Evolutionary conservation across 2,329 filamentous ascomycete species (phyloP), one percentile per base, ranked within the genome.

Genomic region (Microsporum ferrugineum): DNA sequence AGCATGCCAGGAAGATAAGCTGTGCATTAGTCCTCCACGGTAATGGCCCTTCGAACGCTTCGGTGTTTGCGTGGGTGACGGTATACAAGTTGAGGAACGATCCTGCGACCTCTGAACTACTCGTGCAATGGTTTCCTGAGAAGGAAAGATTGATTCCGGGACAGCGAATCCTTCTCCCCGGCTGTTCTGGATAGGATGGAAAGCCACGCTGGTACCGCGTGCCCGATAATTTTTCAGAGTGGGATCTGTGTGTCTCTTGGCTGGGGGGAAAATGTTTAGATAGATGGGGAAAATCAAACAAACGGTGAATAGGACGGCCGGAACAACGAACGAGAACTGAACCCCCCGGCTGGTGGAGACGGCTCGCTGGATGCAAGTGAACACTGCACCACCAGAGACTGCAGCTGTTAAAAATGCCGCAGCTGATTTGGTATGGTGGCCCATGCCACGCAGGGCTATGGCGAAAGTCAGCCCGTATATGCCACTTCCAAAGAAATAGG

Each of bases 401-500:
- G 80, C 79, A 7, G 79, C 76, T 0, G 82, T 81, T 51, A 86
- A 70, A 2, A 82, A 65, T 0, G 79, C 77, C 5, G 79, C 76
- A 5, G 79, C 83, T 36, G 80, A 76, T 66, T 84, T 85, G 14
- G 82, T 85, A 66, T 83, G 78, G 12, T 71, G 74, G 4, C 82
- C 83, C 65, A 83, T 76, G 6, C 83, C 83, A 27, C 83, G 81
- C 7, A 86, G 74, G 2, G 76, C 74, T 63, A 83, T 80, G 10
- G 80, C 81, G 65, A 81, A 86, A 60, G 84, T 80, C 57, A 83
- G 78, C 45, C 79, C 77, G 71, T 85, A 86, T 2, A 81, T 73
- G 2, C 83, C 82, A 7, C 82, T 82, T 71, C 85, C 81, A 65
- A 84, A 84, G 64, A 84, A 79, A 68, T 80, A 83, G 55, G 82